Evolutionary conservation across 805 yeast species (phyloP).

Genomic region (Kazachstania viticola): DNA sequence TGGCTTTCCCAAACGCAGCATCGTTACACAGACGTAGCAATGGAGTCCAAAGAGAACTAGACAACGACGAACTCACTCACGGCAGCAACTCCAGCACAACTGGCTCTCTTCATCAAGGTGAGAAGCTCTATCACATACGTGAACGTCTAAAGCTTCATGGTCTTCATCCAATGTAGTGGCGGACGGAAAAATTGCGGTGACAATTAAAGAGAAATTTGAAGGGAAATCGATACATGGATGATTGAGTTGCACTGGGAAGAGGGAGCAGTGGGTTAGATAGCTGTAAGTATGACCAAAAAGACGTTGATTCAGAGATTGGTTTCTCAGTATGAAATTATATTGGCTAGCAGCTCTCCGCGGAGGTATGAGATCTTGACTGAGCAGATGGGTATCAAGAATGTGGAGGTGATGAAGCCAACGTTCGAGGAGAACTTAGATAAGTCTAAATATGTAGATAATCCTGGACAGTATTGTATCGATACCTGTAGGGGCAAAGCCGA

Average conservation of each 20-base stretch:
- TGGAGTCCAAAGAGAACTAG: too few relatives aligned
- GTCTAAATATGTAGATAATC: slow-evolving; percentile 12
- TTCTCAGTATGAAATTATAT: slow-evolving; percentile 31
- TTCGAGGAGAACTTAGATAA: slow-evolving; percentile 73
- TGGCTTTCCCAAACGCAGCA: slow-evolving; percentile 28
- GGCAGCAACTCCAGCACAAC: too few relatives aligned
- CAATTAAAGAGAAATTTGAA: slow-evolving; percentile 1
- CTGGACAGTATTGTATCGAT: slow-evolving; percentile 43
- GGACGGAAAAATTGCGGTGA: too few relatives aligned
- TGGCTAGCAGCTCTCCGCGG: slow-evolving; percentile 82
- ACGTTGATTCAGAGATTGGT: background rate
- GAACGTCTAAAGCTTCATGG: slow-evolving; percentile 18
- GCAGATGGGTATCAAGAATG: slow-evolving; percentile 35
- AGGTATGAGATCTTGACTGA: slow-evolving; percentile 59
- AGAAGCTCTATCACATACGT: slow-evolving; percentile 20
- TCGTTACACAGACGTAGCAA: slow-evolving; percentile 8
- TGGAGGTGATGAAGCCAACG: slow-evolving; percentile 44
- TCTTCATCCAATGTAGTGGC: slow-evolving; percentile 21
- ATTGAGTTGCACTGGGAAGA: too few relatives aligned
- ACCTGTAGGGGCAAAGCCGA: slow-evolving; percentile 63
- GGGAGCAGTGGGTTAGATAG: too few relatives aligned
- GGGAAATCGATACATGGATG: too few relatives aligned
- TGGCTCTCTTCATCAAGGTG: too few relatives aligned
- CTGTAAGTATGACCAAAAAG: too few relatives aligned
- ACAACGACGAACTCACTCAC: too few relatives aligned